Evolutionary conservation across 2,329 filamentous ascomycete genomes (phyloP).

Genomic region (Pseudofabraea citricarpa): DNA sequence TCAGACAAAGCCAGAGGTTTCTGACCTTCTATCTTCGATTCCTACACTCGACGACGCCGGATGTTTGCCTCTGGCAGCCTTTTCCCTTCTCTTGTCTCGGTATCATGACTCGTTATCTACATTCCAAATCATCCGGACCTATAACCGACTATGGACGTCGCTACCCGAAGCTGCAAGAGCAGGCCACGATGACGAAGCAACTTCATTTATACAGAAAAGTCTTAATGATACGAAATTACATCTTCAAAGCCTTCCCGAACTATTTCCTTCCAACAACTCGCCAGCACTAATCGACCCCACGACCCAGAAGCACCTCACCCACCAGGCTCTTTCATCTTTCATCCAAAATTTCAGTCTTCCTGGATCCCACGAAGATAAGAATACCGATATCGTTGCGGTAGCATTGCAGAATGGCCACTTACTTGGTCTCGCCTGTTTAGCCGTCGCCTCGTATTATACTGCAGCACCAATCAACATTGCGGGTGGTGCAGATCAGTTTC

Average conservation of each 20-base stretch:
- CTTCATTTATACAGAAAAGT: background rate
- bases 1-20: background rate
- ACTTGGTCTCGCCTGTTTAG: slow-evolving; percentile 44
- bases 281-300: slow-evolving; percentile 3
- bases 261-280: slow-evolving; percentile 1
- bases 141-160: slow-evolving; percentile 30
- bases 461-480: slow-evolving; percentile 47
- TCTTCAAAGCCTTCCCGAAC: background rate
- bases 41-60: background rate
- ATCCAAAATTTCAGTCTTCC: slow-evolving; percentile 30
- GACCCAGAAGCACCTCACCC: slow-evolving; percentile 22
- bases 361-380: slow-evolving; percentile 3
- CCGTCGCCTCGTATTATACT: slow-evolving; percentile 44
- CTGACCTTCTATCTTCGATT: background rate
- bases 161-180: slow-evolving; percentile 32
- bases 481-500: slow-evolving; percentile 44
- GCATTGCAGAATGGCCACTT: slow-evolving; percentile 49
- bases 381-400: slow-evolving; percentile 41
- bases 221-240: slow-evolving; percentile 1
- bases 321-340: slow-evolving; percentile 28
- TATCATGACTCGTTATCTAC: background rate
- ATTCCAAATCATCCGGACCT: slow-evolving; percentile 30
- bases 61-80: background rate
- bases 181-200: slow-evolving; percentile 15
- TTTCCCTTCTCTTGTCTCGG: background rate